Conservation (phyloP, 768 basidiomycete species). For the Psilocybe cubensis region DNA sequence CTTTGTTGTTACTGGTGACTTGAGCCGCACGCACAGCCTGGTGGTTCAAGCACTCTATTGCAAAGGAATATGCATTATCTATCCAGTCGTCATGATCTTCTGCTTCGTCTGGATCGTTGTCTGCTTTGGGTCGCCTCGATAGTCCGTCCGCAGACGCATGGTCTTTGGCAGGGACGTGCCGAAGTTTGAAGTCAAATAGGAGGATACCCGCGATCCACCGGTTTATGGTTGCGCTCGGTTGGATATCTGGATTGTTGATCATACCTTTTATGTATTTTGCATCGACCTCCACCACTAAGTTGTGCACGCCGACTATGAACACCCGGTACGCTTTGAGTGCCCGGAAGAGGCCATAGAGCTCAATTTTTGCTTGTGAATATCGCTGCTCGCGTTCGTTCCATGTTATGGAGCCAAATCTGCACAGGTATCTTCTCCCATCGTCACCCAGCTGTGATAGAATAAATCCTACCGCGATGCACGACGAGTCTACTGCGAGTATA, state of each 20-base stretch:
- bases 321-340: slow-evolving; percentile 19
- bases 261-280: slow-evolving; percentile 38
- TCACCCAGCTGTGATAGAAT: slow-evolving; percentile 18
- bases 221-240: slow-evolving; percentile 40
- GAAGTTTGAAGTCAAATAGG: slow-evolving; percentile 36
- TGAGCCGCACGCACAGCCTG: too few species aligned
- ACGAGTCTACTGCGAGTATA: slow-evolving; percentile 24
- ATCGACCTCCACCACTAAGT: slow-evolving; percentile 30
- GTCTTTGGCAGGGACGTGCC: slow-evolving; percentile 33
- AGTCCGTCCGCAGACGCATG: slow-evolving; percentile 21
- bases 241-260: slow-evolving; percentile 39
- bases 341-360: slow-evolving; percentile 30
- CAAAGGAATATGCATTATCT: slow-evolving; percentile 9
- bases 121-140: not conserved
- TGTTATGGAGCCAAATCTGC: slow-evolving; percentile 20
- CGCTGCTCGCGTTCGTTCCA: slow-evolving; percentile 21
- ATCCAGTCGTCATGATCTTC: slow-evolving; percentile 6
- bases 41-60: not conserved
- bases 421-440: slow-evolving; percentile 13
- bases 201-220: slow-evolving; percentile 45
- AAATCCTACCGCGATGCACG: slow-evolving; percentile 21
- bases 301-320: slow-evolving; percentile 28
- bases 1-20: too few species aligned
- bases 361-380: slow-evolving; percentile 34
- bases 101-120: not conserved